Conservation (phyloP, 257 asterid species). For the Solanum habrochaites region DNA sequence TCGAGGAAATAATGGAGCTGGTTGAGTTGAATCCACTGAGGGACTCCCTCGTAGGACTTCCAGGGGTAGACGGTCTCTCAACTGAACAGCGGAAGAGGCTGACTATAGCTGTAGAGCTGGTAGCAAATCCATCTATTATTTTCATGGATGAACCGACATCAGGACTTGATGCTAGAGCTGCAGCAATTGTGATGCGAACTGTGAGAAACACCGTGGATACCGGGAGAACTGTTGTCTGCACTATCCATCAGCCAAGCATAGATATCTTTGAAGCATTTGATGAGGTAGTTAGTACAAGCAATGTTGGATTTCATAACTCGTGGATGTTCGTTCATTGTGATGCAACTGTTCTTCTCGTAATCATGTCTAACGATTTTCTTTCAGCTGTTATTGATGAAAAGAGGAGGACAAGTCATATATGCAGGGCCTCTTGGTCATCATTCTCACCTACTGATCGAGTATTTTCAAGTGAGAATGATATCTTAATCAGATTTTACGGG, state of each 20-base stretch:
- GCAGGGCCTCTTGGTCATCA: slow-evolving; percentile 79
- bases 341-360: neutral
- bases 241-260: slow-evolving; percentile 87
- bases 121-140: slow-evolving; percentile 84
- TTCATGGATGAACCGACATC: slow-evolving; percentile 96
- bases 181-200: slow-evolving; percentile 83
- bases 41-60: slow-evolving; percentile 66
- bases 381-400: slow-evolving; percentile 76
- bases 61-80: slow-evolving; percentile 78
- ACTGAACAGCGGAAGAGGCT: slow-evolving; percentile 83
- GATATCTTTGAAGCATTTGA: slow-evolving; percentile 87
- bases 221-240: slow-evolving; percentile 81
- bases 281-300: slow-evolving; percentile 34
- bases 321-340: neutral
- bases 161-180: slow-evolving; percentile 90
- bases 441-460: slow-evolving; percentile 44
- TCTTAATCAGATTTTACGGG: neutral
- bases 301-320: neutral
- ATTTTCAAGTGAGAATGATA: slow-evolving; percentile 57
- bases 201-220: slow-evolving; percentile 86
- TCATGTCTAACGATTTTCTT: neutral
- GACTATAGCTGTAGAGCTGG: slow-evolving; percentile 82
- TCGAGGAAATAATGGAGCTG: slow-evolving; percentile 85
- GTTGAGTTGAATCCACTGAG: slow-evolving; percentile 66
- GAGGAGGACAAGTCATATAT: slow-evolving; percentile 80